These are phyloP conservation scores for Kickxella alabastrina DNA, from an alignment of 192 early-diverging fungal genomes.

Conservation along the genomic window DNA sequence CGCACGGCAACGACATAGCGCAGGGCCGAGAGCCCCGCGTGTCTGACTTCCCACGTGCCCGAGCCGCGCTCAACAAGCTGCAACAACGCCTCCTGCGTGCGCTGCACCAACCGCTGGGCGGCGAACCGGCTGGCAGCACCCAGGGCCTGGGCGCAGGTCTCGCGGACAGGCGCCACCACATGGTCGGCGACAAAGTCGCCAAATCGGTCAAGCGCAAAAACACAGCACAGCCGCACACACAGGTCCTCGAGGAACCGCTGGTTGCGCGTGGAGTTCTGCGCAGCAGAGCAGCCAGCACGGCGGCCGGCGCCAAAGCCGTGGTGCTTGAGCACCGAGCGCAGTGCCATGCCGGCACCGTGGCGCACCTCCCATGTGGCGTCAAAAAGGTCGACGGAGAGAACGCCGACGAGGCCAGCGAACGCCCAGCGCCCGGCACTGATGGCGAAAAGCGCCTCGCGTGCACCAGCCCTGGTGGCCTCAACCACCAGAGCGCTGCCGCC, in stretches of 20 bases:
- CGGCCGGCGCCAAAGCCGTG: constrained; percentile 85
- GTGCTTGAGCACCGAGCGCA: constrained; percentile 81
- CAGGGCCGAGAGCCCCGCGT: constrained; percentile 87
- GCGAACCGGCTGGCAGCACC: constrained; percentile 70
- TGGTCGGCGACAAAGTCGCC: constrained; percentile 95
- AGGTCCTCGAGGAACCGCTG: constrained; percentile 83
- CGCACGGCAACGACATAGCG: constrained; percentile 94
- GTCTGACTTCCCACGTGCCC: constrained; percentile 80
- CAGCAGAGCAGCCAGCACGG: constrained; percentile 46
- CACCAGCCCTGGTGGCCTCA: constrained; percentile 55
- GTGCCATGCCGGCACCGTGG: constrained; percentile 93
- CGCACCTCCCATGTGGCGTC: constrained; percentile 84
- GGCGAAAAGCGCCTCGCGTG: constrained; percentile 46
- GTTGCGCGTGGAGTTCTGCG: constrained; percentile 65
- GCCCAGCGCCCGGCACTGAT: constrained; percentile 62
- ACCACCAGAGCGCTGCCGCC: constrained; percentile 59
- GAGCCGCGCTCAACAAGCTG: constrained; percentile 50
- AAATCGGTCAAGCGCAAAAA: constrained; percentile 93
- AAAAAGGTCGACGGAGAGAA: constrained; percentile 69
- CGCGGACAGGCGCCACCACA: constrained; percentile 91
- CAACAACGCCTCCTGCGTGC: constrained; percentile 57
- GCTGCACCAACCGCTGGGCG: constrained; percentile 52
- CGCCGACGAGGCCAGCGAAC: constrained; percentile 64
- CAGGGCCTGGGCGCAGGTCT: constrained; percentile 84
- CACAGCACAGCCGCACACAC: constrained; percentile 83